These are phyloP conservation scores for Suhomyces bribrorum DNA, from an alignment of 1,139 yeast species.

Conservation along the genomic window DNA sequence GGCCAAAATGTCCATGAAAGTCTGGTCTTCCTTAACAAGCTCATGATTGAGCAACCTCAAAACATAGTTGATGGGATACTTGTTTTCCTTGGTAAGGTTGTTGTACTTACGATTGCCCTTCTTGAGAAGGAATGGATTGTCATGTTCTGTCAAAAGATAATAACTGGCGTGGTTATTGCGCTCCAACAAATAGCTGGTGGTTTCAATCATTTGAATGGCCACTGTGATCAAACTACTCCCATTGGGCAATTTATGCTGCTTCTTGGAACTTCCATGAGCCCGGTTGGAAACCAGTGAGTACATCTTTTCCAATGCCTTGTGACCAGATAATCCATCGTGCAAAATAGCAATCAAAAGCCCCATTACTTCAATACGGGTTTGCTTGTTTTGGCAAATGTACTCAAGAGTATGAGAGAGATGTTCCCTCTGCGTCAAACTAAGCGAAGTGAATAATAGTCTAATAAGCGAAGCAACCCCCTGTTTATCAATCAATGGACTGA, in stretches of 20 bases:
- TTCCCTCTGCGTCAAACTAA: conserved; percentile 64
- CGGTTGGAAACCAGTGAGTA: conserved; percentile 55
- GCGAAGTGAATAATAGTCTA: conserved; percentile 73
- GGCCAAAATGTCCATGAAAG: conserved; percentile 75
- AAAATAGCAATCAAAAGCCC: conserved; percentile 67
- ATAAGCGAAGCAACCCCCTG: conserved; percentile 75
- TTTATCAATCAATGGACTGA: conserved; percentile 72
- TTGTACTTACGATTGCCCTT: conserved; percentile 44
- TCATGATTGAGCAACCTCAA: conserved; percentile 63
- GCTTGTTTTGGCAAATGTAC: conserved; percentile 73
- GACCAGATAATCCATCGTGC: conserved; percentile 70
- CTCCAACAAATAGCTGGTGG: conserved; percentile 70
- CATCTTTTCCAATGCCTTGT: conserved; percentile 63
- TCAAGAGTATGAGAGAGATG: conserved; percentile 66
- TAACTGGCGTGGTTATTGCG: conserved; percentile 69
- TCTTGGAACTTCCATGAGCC: conserved; percentile 17
- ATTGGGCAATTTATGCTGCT: conserved; percentile 46
- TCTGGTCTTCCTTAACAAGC: conserved; percentile 67
- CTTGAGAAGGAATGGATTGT: conserved; percentile 53
- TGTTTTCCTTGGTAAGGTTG: conserved; percentile 45
- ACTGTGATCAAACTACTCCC: conserved; percentile 69
- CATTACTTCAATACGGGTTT: conserved; percentile 76
- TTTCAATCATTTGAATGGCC: conserved; percentile 78
- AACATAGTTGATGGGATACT: conserved; percentile 73
- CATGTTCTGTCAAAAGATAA: conserved; percentile 82